Conservation (phyloP, 2,329 filamentous ascomycete genomes). For the Calonectria pauciramosa region DNA sequence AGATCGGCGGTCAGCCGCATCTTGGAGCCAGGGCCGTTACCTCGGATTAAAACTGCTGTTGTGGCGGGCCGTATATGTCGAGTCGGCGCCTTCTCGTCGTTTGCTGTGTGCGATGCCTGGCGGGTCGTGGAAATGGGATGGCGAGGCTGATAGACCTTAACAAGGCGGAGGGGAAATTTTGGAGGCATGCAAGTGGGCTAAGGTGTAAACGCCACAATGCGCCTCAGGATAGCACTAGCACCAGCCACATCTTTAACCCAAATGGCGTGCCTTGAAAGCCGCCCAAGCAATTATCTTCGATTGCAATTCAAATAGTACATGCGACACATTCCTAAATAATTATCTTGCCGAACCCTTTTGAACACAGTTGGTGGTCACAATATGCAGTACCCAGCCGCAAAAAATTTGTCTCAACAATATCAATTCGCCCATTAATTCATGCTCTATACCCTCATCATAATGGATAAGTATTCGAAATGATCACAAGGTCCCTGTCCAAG, state of each 20-base stretch:
- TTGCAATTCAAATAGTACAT: background rate
- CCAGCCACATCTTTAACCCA: background rate
- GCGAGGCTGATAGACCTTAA: slow-evolving; percentile 48
- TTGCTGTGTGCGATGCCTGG: slow-evolving; percentile 29
- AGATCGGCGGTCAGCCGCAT: slow-evolving; percentile 98
- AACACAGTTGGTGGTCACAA: background rate
- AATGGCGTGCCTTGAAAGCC: background rate
- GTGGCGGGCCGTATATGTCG: slow-evolving; percentile 1
- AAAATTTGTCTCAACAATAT: background rate
- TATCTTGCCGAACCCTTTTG: background rate
- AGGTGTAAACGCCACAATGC: slow-evolving; percentile 26
- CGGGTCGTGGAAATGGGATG: slow-evolving; percentile 31
- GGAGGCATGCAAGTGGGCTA: slow-evolving; percentile 32
- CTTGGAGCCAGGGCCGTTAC: slow-evolving; percentile 50
- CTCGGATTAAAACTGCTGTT: slow-evolving; percentile 32
- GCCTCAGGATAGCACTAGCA: slow-evolving; percentile 24
- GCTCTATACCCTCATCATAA: slow-evolving; percentile 15
- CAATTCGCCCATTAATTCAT: slow-evolving; percentile 6
- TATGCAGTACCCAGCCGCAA: background rate
- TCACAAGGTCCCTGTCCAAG: slow-evolving; percentile 32
- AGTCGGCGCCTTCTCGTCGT: slow-evolving; percentile 6
- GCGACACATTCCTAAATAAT: background rate
- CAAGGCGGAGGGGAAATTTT: slow-evolving; percentile 52
- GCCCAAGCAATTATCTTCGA: background rate
- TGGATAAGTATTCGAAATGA: slow-evolving; percentile 4